Evolutionary conservation across 306 rosid genomes (phyloP), one percentile per base, ranked within the genome.

Genomic region (Oxytropis ochrocephala): DNA sequence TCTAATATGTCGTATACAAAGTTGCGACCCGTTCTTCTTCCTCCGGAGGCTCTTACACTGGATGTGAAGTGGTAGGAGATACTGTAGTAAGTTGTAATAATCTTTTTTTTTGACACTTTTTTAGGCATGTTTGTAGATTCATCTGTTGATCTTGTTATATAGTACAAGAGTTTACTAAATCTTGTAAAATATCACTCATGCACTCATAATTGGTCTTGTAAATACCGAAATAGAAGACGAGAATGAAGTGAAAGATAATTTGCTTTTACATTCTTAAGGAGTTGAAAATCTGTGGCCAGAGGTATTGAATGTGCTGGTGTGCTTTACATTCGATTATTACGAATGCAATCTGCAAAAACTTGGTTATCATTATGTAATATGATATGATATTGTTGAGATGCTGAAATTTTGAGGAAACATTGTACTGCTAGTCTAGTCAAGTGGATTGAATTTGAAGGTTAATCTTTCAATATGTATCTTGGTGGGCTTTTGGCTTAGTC

Each of bases 21-120:
- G 67, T 76, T 85, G 47, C 83, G 85, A 29, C 87, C 96, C 27
- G 69, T 84, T 44, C 91, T 90, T 58, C 88, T 88, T 64, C 89
- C 96, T 38, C 75, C 97, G 0, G 97, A 90, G 70, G 87, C 98
- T 33, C 85, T 94, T 21, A 94, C 98, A 9, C 78, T 94, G 74
- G 98, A 85, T 81, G 85, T 94, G 67, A 88, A 90, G 78, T 94
- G 96, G 98, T 90, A 94, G 84, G 68, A 52, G 66, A 72, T 58
- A 64, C 74, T 33, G 49, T 59, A 81, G 84, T 81, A 70, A 56
- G 53, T 63, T 80, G 67, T 80, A 63, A 42, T 35, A 43, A 8
- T 1, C 8, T 75, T 71, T 58, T 30, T 30, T 77, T 51, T 64
- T 17, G 1, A 48, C 67, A 43, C 59, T 27, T 64, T 38, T 11